phyloP scores from a whole-genome alignment of 2,329 filamentous ascomycete species.

The Arthrobotrys musiformis region DNA sequence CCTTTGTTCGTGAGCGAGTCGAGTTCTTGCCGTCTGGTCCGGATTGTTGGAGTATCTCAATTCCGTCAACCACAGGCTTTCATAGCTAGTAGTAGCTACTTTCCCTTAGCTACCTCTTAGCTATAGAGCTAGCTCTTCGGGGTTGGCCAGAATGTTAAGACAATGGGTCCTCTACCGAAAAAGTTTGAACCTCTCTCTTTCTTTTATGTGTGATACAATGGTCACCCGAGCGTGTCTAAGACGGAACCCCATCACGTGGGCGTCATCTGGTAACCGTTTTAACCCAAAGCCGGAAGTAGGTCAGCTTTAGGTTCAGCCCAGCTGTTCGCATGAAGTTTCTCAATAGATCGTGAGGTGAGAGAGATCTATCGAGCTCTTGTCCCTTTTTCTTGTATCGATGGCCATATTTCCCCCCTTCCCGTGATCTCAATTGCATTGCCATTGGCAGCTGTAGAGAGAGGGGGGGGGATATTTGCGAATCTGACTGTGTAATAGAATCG shows the following conservation, averaged over 20 bases:
- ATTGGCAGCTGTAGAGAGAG: background rate
- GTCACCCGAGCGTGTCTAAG: constrained; percentile 56
- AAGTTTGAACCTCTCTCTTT: background rate
- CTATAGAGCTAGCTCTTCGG: background rate
- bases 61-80: constrained; percentile 12
- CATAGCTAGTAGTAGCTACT: background rate
- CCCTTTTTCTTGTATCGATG: no score
- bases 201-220: constrained; percentile 44
- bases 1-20: background rate
- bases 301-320: constrained; percentile 38
- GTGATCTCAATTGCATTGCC: constrained; percentile 1
- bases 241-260: constrained; percentile 52
- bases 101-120: background rate
- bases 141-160: constrained; percentile 13
- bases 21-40: constrained; percentile 20
- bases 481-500: background rate
- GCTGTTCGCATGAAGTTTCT: constrained; percentile 43
- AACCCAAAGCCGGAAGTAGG: constrained; percentile 47
- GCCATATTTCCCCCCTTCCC: background rate
- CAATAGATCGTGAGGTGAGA: constrained; percentile 30
- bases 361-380: constrained; percentile 24
- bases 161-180: constrained; percentile 25
- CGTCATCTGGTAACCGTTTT: constrained; percentile 47
- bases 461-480: background rate
- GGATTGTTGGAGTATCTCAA: constrained; percentile 33